Conservation (phyloP, 1,284 basidiomycete species). For the Abortiporus biennis region DNA sequence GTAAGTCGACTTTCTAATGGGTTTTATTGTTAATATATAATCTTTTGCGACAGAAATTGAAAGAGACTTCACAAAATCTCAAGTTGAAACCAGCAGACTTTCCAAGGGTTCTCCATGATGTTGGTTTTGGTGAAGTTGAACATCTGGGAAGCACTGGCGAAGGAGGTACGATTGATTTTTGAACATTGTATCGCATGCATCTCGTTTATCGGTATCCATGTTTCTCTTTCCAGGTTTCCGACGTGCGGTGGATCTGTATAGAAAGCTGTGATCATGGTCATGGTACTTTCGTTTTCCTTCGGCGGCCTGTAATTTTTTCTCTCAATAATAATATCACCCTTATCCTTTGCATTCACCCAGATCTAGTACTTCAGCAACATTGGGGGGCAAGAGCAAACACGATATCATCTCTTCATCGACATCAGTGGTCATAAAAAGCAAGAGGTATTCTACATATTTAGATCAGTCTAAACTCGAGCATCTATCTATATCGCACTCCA, state of each 20-base stretch:
- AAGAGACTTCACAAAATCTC: conserved; percentile 49
- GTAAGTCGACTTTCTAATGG: conserved; percentile 27
- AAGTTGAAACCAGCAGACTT: conserved; percentile 60
- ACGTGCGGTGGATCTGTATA: conserved; percentile 43
- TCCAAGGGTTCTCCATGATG: conserved; percentile 38
- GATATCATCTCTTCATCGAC: too few relatives aligned
- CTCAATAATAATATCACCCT: too few relatives aligned
- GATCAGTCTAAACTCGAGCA: conserved; percentile 1
- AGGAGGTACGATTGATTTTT: conserved; percentile 37
- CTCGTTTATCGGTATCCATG: background rate
- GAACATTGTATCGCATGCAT: background rate
- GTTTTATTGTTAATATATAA: background rate
- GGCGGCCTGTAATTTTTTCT: too few relatives aligned
- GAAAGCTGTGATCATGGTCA: too few relatives aligned
- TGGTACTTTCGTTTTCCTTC: too few relatives aligned
- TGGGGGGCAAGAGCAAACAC: too few relatives aligned
- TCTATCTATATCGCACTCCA: background rate
- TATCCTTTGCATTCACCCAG: too few relatives aligned
- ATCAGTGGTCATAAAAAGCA: too few relatives aligned
- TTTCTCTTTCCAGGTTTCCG: conserved; percentile 33
- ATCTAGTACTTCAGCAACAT: too few relatives aligned
- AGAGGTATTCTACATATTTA: too few relatives aligned
- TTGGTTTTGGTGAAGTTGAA: conserved; percentile 54
- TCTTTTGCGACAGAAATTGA: conserved; percentile 36
- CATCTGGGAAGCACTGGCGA: conserved; percentile 52